Percentiles rank a stretch among this genome's conserved stretches.
Evolutionary conservation across 495 filamentous ascomycete genomes (phyloP).

Genomic region (Aspergillus campestris): DNA sequence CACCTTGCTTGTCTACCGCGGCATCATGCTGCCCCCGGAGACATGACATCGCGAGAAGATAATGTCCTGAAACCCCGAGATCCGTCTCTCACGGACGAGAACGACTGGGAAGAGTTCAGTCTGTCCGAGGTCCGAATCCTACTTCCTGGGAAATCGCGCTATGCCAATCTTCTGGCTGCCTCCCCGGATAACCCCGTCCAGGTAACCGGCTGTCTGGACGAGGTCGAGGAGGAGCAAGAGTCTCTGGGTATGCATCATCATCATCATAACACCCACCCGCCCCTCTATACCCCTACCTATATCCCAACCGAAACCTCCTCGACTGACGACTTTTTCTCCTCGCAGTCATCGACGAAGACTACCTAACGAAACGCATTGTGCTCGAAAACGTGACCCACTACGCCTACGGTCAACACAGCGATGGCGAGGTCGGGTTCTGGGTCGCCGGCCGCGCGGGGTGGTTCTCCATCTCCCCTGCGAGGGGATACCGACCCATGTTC

Average conservation of each 20-base stretch:
- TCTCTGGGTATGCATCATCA: conserved; percentile 26
- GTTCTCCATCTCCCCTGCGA: conserved; percentile 62
- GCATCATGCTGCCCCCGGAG: conserved; percentile 27
- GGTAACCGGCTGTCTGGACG: conserved; percentile 45
- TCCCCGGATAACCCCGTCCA: conserved; percentile 44
- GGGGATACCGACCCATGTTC: conserved; percentile 52
- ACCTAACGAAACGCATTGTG: conserved; percentile 49
- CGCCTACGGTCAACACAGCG: conserved; percentile 58
- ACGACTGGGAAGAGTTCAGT: conserved; percentile 51
- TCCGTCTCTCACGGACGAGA: conserved; percentile 45
- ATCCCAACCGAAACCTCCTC: not conserved
- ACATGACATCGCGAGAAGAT: conserved; percentile 47
- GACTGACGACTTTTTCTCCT: not conserved
- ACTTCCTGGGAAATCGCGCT: conserved; percentile 39
- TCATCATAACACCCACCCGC: too few relatives aligned
- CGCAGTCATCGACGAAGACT: conserved; percentile 39
- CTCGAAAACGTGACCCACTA: conserved; percentile 55
- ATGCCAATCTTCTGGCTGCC: conserved; percentile 46
- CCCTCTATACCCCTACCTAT: not conserved
- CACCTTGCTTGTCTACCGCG: conserved; percentile 3
- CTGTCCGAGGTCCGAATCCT: conserved; percentile 46
- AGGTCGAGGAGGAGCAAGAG: conserved; percentile 36
- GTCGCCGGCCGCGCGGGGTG: conserved; percentile 69
- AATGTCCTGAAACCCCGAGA: conserved; percentile 46
- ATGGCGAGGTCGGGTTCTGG: conserved; percentile 60